These are phyloP conservation scores for Rhizophagus clarus DNA, from an alignment of 192 early-diverging fungal genomes.

Conservation along the genomic window DNA sequence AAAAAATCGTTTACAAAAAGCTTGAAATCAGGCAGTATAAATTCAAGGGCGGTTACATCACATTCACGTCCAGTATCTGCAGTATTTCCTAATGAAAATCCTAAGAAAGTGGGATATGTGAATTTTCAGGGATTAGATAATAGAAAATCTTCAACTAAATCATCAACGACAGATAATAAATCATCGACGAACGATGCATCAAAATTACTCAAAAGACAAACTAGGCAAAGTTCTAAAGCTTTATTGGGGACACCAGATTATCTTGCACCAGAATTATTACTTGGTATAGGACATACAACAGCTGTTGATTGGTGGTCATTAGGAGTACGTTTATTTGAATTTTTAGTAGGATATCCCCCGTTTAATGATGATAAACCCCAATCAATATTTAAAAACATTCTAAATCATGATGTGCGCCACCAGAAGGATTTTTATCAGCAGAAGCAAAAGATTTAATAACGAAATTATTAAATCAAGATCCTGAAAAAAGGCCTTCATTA, in stretches of 20 bases:
- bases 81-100: conserved; percentile 28
- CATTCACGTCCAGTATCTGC: conserved; percentile 26
- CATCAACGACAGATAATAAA: background rate
- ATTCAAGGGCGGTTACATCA: conserved; percentile 1
- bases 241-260: conserved; percentile 93
- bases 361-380: conserved; percentile 87
- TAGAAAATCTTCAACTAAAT: background rate
- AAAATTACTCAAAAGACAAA: conserved; percentile 32
- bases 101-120: background rate
- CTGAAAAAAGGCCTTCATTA: conserved; percentile 63
- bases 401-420: conserved; percentile 70
- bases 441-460: conserved; percentile 75
- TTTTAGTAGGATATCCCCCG: conserved; percentile 85
- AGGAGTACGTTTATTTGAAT: conserved; percentile 91
- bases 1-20: conserved; percentile 31
- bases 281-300: conserved; percentile 80
- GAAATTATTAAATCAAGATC: conserved; percentile 74
- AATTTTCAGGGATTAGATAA: conserved; percentile 19
- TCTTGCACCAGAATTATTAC: conserved; percentile 88
- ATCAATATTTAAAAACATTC: conserved; percentile 87
- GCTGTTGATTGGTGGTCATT: conserved; percentile 97
- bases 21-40: background rate
- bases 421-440: conserved; percentile 54
- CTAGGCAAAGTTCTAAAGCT: conserved; percentile 47
- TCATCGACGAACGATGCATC: conserved; percentile 5